These are phyloP conservation scores for Rhodotorula sp. DNA, from an alignment of 1,284 basidiomycete species.

Conservation along the genomic window DNA sequence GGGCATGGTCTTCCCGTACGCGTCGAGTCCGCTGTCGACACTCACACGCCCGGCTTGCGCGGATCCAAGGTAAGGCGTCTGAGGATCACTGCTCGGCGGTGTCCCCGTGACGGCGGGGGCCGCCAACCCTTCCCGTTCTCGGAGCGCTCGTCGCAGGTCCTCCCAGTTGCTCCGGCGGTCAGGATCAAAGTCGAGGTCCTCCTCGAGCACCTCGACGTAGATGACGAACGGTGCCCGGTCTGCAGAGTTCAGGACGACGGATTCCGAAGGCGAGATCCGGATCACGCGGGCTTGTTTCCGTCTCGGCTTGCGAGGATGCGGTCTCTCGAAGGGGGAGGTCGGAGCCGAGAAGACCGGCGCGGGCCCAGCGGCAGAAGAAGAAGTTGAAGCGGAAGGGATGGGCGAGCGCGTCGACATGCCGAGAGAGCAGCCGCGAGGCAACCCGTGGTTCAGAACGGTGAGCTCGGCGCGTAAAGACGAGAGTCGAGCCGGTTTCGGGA, in stretches of 20 bases:
- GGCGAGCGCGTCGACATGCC: constrained; percentile 43
- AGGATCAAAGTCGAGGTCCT: constrained; percentile 94
- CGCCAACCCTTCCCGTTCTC: constrained; percentile 37
- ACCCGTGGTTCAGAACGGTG: constrained; percentile 90
- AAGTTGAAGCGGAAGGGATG: neutral
- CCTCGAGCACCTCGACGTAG: constrained; percentile 85
- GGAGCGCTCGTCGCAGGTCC: constrained; percentile 41
- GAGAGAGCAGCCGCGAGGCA: constrained; percentile 60
- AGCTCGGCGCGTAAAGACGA: constrained; percentile 93
- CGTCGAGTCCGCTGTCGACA: constrained; percentile 26
- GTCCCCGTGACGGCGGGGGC: neutral
- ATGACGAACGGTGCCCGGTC: constrained; percentile 93
- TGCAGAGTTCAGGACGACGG: constrained; percentile 96
- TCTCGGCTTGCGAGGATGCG: constrained; percentile 2
- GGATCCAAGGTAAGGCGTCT: neutral
- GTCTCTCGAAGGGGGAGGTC: constrained; percentile 2
- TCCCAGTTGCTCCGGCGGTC: constrained; percentile 67
- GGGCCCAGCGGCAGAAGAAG: neutral
- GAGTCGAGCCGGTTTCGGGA: constrained; percentile 90
- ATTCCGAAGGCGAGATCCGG: constrained; percentile 94
- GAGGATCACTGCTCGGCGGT: neutral
- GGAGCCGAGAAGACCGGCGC: constrained; percentile 8
- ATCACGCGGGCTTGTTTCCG: constrained; percentile 83
- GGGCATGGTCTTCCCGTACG: neutral
- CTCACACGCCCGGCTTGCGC: constrained; percentile 13